Evolutionary conservation across 371 early-diverging fungal genomes (phyloP).

Genomic region (Rhizopus sp.): DNA sequence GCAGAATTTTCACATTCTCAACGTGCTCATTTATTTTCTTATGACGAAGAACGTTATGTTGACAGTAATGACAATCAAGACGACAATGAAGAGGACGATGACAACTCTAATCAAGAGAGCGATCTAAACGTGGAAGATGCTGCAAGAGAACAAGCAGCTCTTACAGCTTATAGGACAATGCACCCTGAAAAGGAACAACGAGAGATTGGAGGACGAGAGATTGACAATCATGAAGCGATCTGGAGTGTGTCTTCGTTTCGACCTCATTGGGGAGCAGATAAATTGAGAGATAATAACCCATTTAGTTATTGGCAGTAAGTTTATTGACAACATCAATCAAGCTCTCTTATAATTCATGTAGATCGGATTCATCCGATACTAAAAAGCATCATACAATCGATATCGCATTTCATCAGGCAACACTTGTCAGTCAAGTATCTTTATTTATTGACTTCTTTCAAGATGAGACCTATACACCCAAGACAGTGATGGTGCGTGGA

Average conservation of each 20-base stretch:
- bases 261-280: constrained; percentile 64
- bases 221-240: constrained; percentile 52
- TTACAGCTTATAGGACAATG: constrained; percentile 28
- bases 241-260: constrained; percentile 81
- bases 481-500: constrained; percentile 67
- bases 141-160: constrained; percentile 25
- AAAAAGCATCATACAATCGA: constrained; percentile 43
- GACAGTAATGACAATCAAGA: not conserved
- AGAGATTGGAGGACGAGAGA: constrained; percentile 52
- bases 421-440: constrained; percentile 58
- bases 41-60: too few relatives aligned
- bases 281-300: constrained; percentile 67
- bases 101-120: constrained; percentile 7
- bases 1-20: too few relatives aligned
- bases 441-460: constrained; percentile 77
- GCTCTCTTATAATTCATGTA: constrained; percentile 24
- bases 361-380: constrained; percentile 55
- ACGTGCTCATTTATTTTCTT: too few relatives aligned
- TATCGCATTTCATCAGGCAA: constrained; percentile 36
- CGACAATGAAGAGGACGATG: constrained; percentile 5
- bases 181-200: constrained; percentile 36
- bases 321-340: not conserved
- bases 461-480: constrained; percentile 95
- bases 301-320: constrained; percentile 87
- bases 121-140: constrained; percentile 27